Conservation (phyloP, 768 basidiomycete genomes). For the Leccinum boreale region DNA sequence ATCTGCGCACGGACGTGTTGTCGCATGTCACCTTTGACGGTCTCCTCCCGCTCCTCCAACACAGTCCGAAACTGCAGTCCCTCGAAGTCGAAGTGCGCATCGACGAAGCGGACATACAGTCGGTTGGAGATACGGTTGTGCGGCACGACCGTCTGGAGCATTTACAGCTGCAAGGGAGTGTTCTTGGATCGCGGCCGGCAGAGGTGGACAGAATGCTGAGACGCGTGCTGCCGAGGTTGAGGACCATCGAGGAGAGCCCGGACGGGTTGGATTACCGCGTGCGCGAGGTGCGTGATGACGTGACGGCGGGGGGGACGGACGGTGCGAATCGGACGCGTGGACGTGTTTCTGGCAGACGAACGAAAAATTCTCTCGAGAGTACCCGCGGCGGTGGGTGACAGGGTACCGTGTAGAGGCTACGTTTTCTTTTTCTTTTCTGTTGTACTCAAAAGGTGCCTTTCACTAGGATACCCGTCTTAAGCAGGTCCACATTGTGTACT, state of each 20-base stretch:
- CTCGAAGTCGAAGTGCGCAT: conserved; percentile 10
- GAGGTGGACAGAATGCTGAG: conserved; percentile 21
- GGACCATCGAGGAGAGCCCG: conserved; percentile 21
- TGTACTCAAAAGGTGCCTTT: neutral
- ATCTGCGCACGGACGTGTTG: conserved; percentile 1
- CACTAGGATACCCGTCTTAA: neutral
- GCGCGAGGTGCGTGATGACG: conserved; percentile 7
- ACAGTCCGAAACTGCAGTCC: conserved; percentile 16
- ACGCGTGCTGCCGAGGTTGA: conserved; percentile 20
- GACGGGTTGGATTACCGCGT: conserved; percentile 12
- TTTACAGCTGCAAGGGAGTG: conserved; percentile 14
- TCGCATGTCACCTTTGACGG: conserved; percentile 17
- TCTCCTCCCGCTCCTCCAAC: conserved; percentile 18
- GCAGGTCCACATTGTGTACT: neutral
- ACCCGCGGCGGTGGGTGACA: neutral
- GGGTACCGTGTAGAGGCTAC: neutral
- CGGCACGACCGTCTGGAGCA: conserved; percentile 11
- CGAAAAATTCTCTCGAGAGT: conserved; percentile 12
- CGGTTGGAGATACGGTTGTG: conserved; percentile 10
- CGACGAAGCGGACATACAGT: conserved; percentile 14
- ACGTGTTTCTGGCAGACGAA: conserved; percentile 11
- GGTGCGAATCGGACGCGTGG: neutral
- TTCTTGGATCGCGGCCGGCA: conserved; percentile 10
- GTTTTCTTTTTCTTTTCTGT: neutral
- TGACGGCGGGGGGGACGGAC: neutral